Evolutionary conservation across 129 eudicot genomes (phyloP).

Genomic region (Centaurea solstitialis): DNA sequence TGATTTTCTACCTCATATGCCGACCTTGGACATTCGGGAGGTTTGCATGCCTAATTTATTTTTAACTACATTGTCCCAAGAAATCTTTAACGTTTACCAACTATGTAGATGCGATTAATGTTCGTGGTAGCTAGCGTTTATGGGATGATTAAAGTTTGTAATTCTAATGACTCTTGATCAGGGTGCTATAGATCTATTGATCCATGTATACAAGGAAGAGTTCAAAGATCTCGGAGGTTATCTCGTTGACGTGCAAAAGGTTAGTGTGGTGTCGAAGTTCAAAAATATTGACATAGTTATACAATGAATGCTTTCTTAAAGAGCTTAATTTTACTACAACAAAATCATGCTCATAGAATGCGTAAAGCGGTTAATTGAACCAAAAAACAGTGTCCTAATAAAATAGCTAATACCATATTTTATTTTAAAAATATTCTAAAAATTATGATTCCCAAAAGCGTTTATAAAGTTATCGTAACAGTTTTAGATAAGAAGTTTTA

Average conservation of each 20-base stretch:
- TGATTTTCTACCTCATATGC: constrained; percentile 73
- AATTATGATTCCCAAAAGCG: neutral
- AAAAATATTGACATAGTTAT: neutral
- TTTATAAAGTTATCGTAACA: too few relatives aligned
- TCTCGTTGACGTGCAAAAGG: constrained; percentile 44
- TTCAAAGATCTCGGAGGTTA: constrained; percentile 51
- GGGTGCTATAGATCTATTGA: constrained; percentile 44
- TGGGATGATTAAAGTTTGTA: neutral
- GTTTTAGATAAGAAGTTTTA: too few relatives aligned
- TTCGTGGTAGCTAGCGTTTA: neutral
- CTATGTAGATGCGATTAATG: neutral
- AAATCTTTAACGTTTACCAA: neutral
- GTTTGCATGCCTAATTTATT: constrained; percentile 22
- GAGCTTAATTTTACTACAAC: neutral
- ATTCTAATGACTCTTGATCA: constrained; percentile 16
- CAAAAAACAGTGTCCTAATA: neutral
- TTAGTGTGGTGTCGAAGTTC: neutral
- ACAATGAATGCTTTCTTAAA: neutral
- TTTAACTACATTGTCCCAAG: neutral
- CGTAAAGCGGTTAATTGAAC: neutral
- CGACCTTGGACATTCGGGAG: constrained; percentile 62
- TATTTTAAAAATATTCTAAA: too few relatives aligned
- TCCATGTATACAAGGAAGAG: constrained; percentile 50
- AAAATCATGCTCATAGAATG: neutral
- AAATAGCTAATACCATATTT: too few relatives aligned